These are phyloP conservation scores for Plenodomus biglobosus DNA, from an alignment of 2,329 filamentous ascomycete genomes.

Conservation along the genomic window DNA sequence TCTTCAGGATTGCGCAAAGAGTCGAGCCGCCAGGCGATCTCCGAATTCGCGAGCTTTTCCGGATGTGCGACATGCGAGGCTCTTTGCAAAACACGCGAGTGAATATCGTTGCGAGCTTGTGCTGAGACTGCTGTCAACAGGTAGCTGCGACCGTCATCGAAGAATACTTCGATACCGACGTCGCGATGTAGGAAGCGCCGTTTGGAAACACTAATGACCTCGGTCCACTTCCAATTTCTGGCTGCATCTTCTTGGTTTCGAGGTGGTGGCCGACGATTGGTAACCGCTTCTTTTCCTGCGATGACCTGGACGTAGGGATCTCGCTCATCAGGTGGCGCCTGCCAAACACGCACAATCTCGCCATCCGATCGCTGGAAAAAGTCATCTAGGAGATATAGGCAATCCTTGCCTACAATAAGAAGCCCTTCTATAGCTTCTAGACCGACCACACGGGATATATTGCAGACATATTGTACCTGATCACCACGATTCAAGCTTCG, in stretches of 20 bases:
- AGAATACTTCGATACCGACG: constrained; percentile 96
- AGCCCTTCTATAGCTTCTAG: constrained; percentile 93
- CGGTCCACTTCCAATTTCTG: constrained; percentile 89
- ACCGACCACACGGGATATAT: constrained; percentile 90
- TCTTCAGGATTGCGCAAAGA: constrained; percentile 71
- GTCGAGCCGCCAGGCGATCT: constrained; percentile 91
- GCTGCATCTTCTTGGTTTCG: constrained; percentile 65
- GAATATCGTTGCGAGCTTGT: constrained; percentile 74
- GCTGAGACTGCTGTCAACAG: constrained; percentile 81
- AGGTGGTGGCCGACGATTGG: constrained; percentile 43
- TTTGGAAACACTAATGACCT: constrained; percentile 94
- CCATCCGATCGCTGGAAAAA: constrained; percentile 94
- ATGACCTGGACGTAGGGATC: constrained; percentile 96
- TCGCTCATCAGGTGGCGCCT: constrained; percentile 87
- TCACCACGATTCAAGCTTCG: constrained; percentile 87
- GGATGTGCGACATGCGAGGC: constrained; percentile 77
- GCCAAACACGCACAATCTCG: constrained; percentile 95
- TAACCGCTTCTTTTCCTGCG: constrained; percentile 69
- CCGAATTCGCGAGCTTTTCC: constrained; percentile 70
- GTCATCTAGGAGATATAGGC: constrained; percentile 91
- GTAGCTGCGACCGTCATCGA: constrained; percentile 94
- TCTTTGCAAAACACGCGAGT: constrained; percentile 71
- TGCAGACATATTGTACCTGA: constrained; percentile 89
- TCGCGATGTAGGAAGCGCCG: constrained; percentile 92
- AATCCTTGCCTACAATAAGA: constrained; percentile 87